Percentiles rank a stretch among this genome's conserved stretches.
These are phyloP conservation scores for Didymella lethalis DNA, from an alignment of 2,329 filamentous ascomycete genomes.

Conservation along the genomic window DNA sequence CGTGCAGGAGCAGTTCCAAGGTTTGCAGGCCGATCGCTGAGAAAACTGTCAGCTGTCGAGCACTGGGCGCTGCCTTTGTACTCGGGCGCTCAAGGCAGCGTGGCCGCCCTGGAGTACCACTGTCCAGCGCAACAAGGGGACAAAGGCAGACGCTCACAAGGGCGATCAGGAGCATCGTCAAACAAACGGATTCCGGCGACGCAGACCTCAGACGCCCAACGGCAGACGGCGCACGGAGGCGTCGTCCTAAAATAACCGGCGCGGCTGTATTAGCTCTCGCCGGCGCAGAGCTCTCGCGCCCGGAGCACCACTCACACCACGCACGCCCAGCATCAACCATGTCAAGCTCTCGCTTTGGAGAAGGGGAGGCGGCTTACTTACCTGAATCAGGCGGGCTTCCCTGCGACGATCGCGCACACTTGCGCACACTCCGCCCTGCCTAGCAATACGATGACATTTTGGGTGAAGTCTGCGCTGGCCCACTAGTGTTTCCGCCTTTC, in stretches of 20 bases:
- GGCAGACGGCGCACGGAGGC: conserved; percentile 30
- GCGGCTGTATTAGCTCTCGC: conserved; percentile 19
- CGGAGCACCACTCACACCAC: conserved; percentile 18
- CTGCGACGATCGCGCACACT: conserved; percentile 34
- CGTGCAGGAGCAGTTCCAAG: conserved; percentile 6
- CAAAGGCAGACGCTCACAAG: conserved; percentile 12
- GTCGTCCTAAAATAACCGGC: conserved; percentile 34
- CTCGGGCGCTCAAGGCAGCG: conserved; percentile 8
- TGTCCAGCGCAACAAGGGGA: conserved; percentile 11
- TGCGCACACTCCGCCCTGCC: conserved; percentile 15
- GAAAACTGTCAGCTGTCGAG: conserved; percentile 1
- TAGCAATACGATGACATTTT: conserved; percentile 17
- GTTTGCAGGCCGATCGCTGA: not conserved
- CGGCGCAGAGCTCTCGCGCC: conserved; percentile 14
- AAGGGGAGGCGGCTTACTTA: conserved; percentile 22
- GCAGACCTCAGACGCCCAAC: conserved; percentile 32
- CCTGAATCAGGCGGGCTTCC: conserved; percentile 26
- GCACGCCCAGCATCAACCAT: conserved; percentile 9
- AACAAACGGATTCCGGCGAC: conserved; percentile 25
- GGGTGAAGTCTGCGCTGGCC: conserved; percentile 17
- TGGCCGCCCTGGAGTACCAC: conserved; percentile 6
- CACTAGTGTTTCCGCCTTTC: conserved; percentile 28
- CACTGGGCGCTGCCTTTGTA: conserved; percentile 1
- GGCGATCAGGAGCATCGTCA: conserved; percentile 26
- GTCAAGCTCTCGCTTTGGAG: conserved; percentile 22